phyloP scores from a whole-genome alignment of 768 basidiomycete genomes.

The Pulveroboletus sp. region DNA sequence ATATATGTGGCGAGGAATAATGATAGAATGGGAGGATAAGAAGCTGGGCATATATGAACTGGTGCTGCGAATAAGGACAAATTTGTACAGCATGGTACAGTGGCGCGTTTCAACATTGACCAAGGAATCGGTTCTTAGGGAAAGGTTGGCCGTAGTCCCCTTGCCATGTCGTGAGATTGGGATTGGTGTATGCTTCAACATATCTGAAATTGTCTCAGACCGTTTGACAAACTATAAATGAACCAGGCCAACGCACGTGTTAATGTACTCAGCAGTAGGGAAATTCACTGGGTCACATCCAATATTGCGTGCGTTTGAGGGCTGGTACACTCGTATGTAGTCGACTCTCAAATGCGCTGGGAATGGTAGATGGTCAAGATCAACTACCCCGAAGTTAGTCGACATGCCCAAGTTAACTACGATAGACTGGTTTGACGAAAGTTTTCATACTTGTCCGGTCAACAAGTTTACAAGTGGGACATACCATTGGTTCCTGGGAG shows the following conservation, averaged over 20 bases:
- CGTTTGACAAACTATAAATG: background rate
- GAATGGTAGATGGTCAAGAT: slow-evolving; percentile 48
- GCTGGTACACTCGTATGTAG: slow-evolving; percentile 72
- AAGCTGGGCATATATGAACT: background rate
- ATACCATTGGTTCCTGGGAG: slow-evolving; percentile 82
- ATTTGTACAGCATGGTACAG: background rate
- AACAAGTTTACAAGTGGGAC: slow-evolving; percentile 12
- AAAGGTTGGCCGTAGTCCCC: slow-evolving; percentile 42
- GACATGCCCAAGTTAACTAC: slow-evolving; percentile 59
- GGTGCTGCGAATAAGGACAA: background rate
- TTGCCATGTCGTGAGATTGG: slow-evolving; percentile 41
- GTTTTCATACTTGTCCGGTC: background rate
- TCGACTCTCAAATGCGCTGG: slow-evolving; percentile 47
- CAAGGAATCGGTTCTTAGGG: slow-evolving; percentile 49
- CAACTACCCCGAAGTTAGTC: slow-evolving; percentile 53
- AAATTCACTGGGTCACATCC: slow-evolving; percentile 66
- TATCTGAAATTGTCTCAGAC: slow-evolving; percentile 37
- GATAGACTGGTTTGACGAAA: slow-evolving; percentile 38
- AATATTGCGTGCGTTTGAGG: slow-evolving; percentile 52
- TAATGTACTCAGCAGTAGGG: slow-evolving; percentile 73
- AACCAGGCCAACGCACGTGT: slow-evolving; percentile 36
- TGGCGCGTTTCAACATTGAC: slow-evolving; percentile 33
- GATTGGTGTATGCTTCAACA: slow-evolving; percentile 65
- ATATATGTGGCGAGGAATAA: background rate
- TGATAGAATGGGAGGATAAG: background rate